Evolutionary conservation across 1,284 basidiomycete genomes (phyloP), one percentile per base, ranked within the genome.

Genomic region (Ganoderma lucidum): DNA sequence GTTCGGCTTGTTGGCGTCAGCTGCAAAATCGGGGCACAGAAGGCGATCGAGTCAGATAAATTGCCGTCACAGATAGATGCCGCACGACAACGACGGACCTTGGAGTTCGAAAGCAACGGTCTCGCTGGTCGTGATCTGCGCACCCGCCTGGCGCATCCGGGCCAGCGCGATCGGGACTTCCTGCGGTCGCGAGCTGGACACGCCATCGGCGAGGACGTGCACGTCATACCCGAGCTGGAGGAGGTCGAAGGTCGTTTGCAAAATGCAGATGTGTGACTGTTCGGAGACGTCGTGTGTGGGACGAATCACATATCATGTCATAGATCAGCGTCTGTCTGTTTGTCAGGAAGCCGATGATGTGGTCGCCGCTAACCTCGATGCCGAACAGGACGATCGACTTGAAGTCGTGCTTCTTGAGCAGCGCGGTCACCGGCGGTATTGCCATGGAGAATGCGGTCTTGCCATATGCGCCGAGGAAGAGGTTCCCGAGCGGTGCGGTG

Each of bases 401-500:
- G 69, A 91, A 80, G 32, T 83, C 77, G 45, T 84, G 85, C n/a
- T 83, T 77, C 39, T 81, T 76, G 67, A 96, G 82, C 15, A 88
- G 76, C 9, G 82, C 75, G 61, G 84, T 81, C 6, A 96, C 87
- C 62, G 93, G 88, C 1, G 90, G 87, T 0, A 90, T 91, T 66
- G 91, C 76, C 95, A 97, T 96, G 6, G 93, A 94, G 83, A 98
- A 97, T 65, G 89, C 83, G 0, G 88, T 89, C 80, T 96, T 96
- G 74, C 90, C 86, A 74, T 88, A 83, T 15, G 87, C 86, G 28
- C 86, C 90, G 10, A 91, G 81, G 63, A 88, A 84, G 32, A 93
- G 83, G 6, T 85, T 74, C 0, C 86, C 88, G 0, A 96, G 84
- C 30, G 85, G 82, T 2, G 81, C 76, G 35, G 94, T 75, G 59